Percentiles rank a stretch among this genome's conserved stretches.
Evolutionary conservation across 1,284 basidiomycete species (phyloP).

Genomic region (Rhodotorula sp.): DNA sequence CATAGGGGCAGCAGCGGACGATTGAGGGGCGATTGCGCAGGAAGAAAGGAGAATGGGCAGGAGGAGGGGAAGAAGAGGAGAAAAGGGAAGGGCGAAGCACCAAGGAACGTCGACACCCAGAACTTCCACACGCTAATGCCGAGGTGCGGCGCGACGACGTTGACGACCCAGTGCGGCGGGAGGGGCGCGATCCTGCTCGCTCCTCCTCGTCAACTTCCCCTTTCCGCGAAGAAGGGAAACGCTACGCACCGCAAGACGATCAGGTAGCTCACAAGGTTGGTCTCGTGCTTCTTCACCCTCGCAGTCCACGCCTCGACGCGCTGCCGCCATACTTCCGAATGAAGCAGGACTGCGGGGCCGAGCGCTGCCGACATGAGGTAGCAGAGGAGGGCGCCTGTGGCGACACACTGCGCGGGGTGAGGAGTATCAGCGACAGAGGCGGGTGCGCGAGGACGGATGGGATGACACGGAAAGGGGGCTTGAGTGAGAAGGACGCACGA

Average conservation of each 20-base stretch:
- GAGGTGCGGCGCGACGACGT: constrained; percentile 89
- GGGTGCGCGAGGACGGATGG: not conserved
- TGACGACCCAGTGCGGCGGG: constrained; percentile 92
- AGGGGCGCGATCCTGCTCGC: constrained; percentile 78
- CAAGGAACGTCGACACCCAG: constrained; percentile 87
- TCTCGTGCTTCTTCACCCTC: constrained; percentile 69
- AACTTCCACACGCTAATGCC: constrained; percentile 79
- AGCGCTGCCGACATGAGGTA: constrained; percentile 88
- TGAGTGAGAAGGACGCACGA: constrained; percentile 52
- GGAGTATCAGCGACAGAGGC: not conserved
- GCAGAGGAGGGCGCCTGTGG: constrained; percentile 86
- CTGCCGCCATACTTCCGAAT: constrained; percentile 73
- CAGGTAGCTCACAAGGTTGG: constrained; percentile 82
- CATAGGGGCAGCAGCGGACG: too few species aligned
- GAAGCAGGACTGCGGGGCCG: constrained; percentile 79
- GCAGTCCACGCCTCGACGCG: constrained; percentile 77
- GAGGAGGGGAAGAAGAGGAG: not conserved
- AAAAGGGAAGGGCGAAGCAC: constrained; percentile 48
- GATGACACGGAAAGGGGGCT: not conserved
- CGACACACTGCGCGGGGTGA: constrained; percentile 64
- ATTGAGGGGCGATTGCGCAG: too few species aligned
- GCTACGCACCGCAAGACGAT: constrained; percentile 66
- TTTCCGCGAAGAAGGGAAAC: not conserved
- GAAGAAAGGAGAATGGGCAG: not conserved
- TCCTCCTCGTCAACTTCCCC: not conserved